phyloP scores from a whole-genome alignment of 108 stramenopile species.

The Cyclotella baltica region DNA sequence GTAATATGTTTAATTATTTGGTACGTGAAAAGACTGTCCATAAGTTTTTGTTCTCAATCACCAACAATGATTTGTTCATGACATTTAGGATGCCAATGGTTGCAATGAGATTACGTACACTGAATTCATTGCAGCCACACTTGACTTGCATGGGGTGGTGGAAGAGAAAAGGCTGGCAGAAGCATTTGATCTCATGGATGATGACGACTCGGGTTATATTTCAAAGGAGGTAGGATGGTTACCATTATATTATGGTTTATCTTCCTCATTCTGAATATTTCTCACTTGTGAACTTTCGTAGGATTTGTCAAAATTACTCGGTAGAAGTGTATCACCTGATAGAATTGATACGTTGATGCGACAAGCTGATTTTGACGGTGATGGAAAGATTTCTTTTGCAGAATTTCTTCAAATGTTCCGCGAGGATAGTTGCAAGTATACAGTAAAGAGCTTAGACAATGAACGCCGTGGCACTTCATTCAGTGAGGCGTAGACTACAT shows the following conservation, averaged over 20 bases:
- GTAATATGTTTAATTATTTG: slow-evolving; percentile 68
- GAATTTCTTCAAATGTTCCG: slow-evolving; percentile 59
- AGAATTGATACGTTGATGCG: slow-evolving; percentile 88
- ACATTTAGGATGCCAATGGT: slow-evolving; percentile 70
- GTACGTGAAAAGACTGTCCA: no score
- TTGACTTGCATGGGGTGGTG: slow-evolving; percentile 81
- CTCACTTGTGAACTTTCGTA: background rate
- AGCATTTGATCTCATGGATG: slow-evolving; percentile 92
- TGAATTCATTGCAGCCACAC: slow-evolving; percentile 93
- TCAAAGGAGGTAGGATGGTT: slow-evolving; percentile 46
- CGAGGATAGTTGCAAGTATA: slow-evolving; percentile 19
- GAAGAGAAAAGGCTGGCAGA: slow-evolving; percentile 86
- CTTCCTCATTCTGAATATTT: background rate
- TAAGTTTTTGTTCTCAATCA: no score
- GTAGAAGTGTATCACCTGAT: slow-evolving; percentile 60
- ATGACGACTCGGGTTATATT: slow-evolving; percentile 90
- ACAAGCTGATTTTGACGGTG: slow-evolving; percentile 84
- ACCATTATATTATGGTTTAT: background rate
- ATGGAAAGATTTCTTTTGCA: slow-evolving; percentile 88
- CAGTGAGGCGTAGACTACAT: background rate
- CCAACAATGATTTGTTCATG: background rate
- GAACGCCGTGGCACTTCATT: background rate
- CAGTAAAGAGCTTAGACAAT: background rate
- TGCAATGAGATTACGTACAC: slow-evolving; percentile 83
- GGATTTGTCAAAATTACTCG: slow-evolving; percentile 74